phyloP scores from a whole-genome alignment of 352 stramenopile species.

The Globisporangium yorkense region DNA sequence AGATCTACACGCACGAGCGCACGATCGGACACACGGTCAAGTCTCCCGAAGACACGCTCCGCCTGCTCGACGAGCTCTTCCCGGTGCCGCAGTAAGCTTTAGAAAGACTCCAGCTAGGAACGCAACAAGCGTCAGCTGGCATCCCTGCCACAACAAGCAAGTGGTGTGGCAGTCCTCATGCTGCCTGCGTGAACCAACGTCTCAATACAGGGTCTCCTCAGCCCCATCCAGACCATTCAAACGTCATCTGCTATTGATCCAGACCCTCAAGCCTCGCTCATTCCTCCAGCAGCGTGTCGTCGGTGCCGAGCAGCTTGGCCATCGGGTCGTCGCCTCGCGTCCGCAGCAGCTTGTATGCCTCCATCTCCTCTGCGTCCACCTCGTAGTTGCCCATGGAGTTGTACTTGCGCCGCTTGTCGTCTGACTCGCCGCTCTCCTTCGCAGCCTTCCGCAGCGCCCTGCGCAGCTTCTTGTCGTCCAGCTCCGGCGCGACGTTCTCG shows the following conservation, averaged over 20 bases:
- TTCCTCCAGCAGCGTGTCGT: slow-evolving; percentile 36
- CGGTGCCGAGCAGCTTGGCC: slow-evolving; percentile 82
- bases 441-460: slow-evolving; percentile 74
- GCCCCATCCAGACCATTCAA: no score
- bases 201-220: not conserved
- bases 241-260: not conserved
- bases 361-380: slow-evolving; percentile 95
- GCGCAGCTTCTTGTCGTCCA: slow-evolving; percentile 85
- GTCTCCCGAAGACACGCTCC: slow-evolving; percentile 95
- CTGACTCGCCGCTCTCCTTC: slow-evolving; percentile 52
- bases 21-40: slow-evolving; percentile 97
- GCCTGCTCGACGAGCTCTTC: slow-evolving; percentile 96
- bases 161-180: no score
- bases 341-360: slow-evolving; percentile 92
- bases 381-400: slow-evolving; percentile 89
- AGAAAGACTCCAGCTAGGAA: not conserved
- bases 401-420: slow-evolving; percentile 92
- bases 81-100: slow-evolving; percentile 32
- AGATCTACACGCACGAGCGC: slow-evolving; percentile 96
- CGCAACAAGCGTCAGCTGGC: not conserved
- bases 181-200: not conserved
- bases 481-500: slow-evolving; percentile 67
- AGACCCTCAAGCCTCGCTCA: not conserved
- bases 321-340: slow-evolving; percentile 90
- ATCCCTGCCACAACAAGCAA: not conserved